Evolutionary conservation across 2,329 filamentous ascomycete species (phyloP).

Genomic region (Intubia oerlemansii): DNA sequence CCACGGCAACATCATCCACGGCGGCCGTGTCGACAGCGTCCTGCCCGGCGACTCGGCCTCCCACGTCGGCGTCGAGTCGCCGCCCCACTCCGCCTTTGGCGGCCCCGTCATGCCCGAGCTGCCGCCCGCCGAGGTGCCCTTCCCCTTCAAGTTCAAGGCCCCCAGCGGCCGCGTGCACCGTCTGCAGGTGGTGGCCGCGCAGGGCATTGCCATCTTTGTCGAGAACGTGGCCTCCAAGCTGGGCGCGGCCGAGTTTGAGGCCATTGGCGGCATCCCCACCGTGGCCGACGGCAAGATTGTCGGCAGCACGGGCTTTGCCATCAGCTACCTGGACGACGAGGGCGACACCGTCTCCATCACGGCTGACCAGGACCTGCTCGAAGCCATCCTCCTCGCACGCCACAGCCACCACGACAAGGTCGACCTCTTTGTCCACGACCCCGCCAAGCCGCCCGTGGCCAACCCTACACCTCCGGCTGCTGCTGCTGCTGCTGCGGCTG

Average conservation of each 20-base stretch:
- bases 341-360: slow-evolving; percentile 95
- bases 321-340: slow-evolving; percentile 93
- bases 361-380: slow-evolving; percentile 77
- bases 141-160: slow-evolving; percentile 98
- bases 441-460: slow-evolving; percentile 65
- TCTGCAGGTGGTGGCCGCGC: slow-evolving; percentile 60
- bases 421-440: slow-evolving; percentile 89
- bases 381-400: slow-evolving; percentile 70
- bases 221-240: slow-evolving; percentile 63
- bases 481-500: slow-evolving; percentile 23
- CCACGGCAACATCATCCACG: slow-evolving; percentile 14
- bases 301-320: slow-evolving; percentile 61
- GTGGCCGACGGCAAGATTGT: slow-evolving; percentile 68
- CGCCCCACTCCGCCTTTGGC: slow-evolving; percentile 38
- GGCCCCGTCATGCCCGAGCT: slow-evolving; percentile 24
- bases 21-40: slow-evolving; percentile 49
- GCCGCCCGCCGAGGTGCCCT: slow-evolving; percentile 50
- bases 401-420: slow-evolving; percentile 73
- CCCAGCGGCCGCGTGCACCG: slow-evolving; percentile 87
- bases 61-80: slow-evolving; percentile 66
- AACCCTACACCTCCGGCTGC: slow-evolving; percentile 13
- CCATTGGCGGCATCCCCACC: slow-evolving; percentile 59
- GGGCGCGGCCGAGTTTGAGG: slow-evolving; percentile 49
- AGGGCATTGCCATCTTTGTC: slow-evolving; percentile 65
- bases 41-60: slow-evolving; percentile 89